phyloP scores from a whole-genome alignment of 805 yeast species.

The Sugiyamaella mastotermitis region DNA sequence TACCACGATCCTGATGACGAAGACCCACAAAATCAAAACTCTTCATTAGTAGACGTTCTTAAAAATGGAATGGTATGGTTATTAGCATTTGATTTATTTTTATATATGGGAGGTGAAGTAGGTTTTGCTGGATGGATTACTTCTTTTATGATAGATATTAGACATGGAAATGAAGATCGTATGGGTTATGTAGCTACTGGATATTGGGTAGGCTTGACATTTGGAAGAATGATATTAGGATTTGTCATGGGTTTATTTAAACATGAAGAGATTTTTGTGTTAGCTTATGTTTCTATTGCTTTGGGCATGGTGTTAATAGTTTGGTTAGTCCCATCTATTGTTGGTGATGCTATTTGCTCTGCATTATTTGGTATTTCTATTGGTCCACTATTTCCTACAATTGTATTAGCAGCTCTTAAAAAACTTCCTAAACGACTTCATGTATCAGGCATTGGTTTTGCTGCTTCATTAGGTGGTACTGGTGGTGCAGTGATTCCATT shows the following conservation, averaged over 20 bases:
- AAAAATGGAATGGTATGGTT: conserved; percentile 3
- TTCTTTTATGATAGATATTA: conserved; percentile 50
- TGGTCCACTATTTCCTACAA: conserved; percentile 70
- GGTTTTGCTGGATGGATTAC: conserved; percentile 66
- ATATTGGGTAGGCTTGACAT: conserved; percentile 64
- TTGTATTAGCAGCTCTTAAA: conserved; percentile 56
- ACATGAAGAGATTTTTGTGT: conserved; percentile 9
- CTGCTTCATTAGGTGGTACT: conserved; percentile 76
- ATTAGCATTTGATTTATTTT: conserved; percentile 47
- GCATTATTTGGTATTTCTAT: conserved; percentile 50
- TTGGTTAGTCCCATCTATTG: conserved; percentile 43
- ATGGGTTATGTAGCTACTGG: conserved; percentile 63
- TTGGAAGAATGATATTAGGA: conserved; percentile 51
- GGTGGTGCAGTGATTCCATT: conserved; percentile 77
- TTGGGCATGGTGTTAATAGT: conserved; percentile 36
- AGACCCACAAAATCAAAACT: conserved; percentile 1
- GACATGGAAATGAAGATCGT: conserved; percentile 39
- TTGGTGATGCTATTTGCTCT: conserved; percentile 41
- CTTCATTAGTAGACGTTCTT: background rate
- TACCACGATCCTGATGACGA: background rate
- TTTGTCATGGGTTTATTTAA: conserved; percentile 30
- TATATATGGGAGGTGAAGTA: conserved; percentile 66
- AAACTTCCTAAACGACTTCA: conserved; percentile 54
- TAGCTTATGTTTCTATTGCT: conserved; percentile 31
- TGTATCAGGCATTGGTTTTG: conserved; percentile 62